A percentile compares a stretch with the other conserved stretches of the same genome.
Conservation (phyloP, 1,284 basidiomycete species). For the Peniophora sp. region DNA sequence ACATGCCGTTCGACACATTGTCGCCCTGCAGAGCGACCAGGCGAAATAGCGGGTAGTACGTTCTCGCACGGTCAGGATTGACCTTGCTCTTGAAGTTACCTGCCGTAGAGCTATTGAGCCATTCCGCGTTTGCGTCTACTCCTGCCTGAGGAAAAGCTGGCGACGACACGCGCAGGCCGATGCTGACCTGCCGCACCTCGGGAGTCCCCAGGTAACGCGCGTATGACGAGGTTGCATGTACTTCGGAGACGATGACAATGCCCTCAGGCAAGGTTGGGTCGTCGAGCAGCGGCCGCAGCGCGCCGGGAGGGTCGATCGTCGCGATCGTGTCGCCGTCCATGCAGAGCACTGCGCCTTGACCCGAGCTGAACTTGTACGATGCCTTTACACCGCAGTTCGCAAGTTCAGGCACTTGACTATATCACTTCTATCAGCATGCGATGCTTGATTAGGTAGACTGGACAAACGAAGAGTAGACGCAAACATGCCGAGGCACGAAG, state of each 20-base stretch:
- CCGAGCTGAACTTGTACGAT: conserved; percentile 15
- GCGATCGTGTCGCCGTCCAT: conserved; percentile 11
- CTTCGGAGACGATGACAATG: conserved; percentile 20
- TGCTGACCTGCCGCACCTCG: conserved; percentile 11
- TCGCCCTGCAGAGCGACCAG: conserved; percentile 17
- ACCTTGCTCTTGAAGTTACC: conserved; percentile 19
- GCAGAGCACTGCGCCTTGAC: conserved; percentile 16
- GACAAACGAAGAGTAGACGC: too few species aligned
- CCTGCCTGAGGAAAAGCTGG: conserved; percentile 5
- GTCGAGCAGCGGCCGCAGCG: conserved; percentile 17
- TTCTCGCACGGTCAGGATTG: conserved; percentile 12
- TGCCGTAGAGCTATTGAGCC: conserved; percentile 16
- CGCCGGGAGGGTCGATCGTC: conserved; percentile 16
- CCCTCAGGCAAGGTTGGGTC: conserved; percentile 11
- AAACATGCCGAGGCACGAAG: too few species aligned
- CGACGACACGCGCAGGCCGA: conserved; percentile 15
- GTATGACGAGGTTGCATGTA: conserved; percentile 21
- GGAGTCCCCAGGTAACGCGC: conserved; percentile 18
- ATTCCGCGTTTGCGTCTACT: conserved; percentile 10
- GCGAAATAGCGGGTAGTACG: conserved; percentile 19
- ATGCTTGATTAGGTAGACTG: too few species aligned
- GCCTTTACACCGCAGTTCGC: conserved; percentile 9
- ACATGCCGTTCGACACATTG: conserved; percentile 10
- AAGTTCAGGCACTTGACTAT: conserved; percentile 11
- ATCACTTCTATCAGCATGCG: too few species aligned